Evolutionary conservation across 2,329 filamentous ascomycete species (phyloP).

Genomic region (Xylariales sp.): DNA sequence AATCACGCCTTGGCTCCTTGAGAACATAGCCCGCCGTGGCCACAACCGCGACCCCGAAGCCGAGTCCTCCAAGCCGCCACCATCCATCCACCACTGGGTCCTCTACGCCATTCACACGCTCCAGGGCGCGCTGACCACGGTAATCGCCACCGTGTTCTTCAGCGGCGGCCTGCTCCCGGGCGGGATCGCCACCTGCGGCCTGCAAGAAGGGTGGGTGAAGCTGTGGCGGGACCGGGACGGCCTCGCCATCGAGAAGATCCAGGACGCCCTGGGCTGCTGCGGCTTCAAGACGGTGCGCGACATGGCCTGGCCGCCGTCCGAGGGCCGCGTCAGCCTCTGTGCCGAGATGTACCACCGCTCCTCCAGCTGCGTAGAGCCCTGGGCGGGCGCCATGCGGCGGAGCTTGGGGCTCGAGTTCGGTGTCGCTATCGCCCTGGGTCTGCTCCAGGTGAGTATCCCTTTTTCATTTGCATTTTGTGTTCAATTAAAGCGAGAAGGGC

Average conservation of each 20-base stretch:
- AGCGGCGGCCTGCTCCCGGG: conserved; percentile 29
- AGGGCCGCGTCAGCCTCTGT: conserved; percentile 33
- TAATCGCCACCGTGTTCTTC: conserved; percentile 38
- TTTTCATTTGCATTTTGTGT: too few species aligned
- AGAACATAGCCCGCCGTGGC: conserved; percentile 17
- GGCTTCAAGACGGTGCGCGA: conserved; percentile 56
- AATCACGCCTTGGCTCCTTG: too few species aligned
- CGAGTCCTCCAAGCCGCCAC: too few species aligned
- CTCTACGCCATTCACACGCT: conserved; percentile 33
- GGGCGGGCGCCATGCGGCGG: conserved; percentile 50
- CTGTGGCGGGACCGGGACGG: conserved; percentile 49
- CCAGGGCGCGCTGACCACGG: conserved; percentile 35
- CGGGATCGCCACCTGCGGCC: conserved; percentile 38
- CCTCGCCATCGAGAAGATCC: conserved; percentile 50
- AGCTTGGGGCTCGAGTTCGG: conserved; percentile 51
- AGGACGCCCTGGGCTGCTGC: conserved; percentile 64
- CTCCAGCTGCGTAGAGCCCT: conserved; percentile 46
- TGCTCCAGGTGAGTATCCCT: conserved; percentile 53
- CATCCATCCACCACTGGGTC: conserved; percentile 14
- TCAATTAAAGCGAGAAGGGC: too few species aligned
- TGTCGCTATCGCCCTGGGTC: conserved; percentile 46
- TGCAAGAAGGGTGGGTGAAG: conserved; percentile 52
- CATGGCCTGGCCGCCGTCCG: conserved; percentile 49
- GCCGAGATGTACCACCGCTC: conserved; percentile 38
- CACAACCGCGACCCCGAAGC: conserved; percentile 2